Conservation (phyloP, 352 stramenopile species). For the Pythium phragmitis region DNA sequence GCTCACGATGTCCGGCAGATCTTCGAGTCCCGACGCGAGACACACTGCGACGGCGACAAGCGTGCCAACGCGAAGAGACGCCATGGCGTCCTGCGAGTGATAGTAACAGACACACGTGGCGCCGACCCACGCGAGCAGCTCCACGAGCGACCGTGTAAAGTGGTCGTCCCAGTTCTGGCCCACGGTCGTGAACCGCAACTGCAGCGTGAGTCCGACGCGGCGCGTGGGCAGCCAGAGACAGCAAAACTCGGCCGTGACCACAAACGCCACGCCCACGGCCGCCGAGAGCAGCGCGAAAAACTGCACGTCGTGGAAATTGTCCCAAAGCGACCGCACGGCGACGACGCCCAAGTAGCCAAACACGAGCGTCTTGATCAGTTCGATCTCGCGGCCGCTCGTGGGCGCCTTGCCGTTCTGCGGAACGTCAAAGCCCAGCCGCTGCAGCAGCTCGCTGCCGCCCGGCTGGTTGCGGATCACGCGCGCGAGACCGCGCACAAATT, state of each 20-base stretch:
- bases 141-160: slow-evolving; percentile 43
- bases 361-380: slow-evolving; percentile 76
- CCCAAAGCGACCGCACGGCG: slow-evolving; percentile 57
- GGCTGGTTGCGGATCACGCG: slow-evolving; percentile 71
- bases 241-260: slow-evolving; percentile 74
- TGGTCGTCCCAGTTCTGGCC: slow-evolving; percentile 62
- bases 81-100: slow-evolving; percentile 47
- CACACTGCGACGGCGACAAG: slow-evolving; percentile 51
- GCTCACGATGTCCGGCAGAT: slow-evolving; percentile 54
- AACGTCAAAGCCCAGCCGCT: slow-evolving; percentile 70
- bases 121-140: slow-evolving; percentile 63
- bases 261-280: slow-evolving; percentile 66
- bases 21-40: slow-evolving; percentile 53
- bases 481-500: slow-evolving; percentile 59
- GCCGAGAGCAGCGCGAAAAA: slow-evolving; percentile 66
- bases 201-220: slow-evolving; percentile 64
- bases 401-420: slow-evolving; percentile 64
- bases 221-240: slow-evolving; percentile 78
- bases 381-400: slow-evolving; percentile 63
- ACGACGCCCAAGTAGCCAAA: slow-evolving; percentile 76
- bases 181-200: slow-evolving; percentile 71
- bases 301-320: slow-evolving; percentile 71
- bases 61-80: slow-evolving; percentile 55
- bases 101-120: slow-evolving; percentile 63
- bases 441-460: slow-evolving; percentile 52